Evolutionary conservation across 2,329 filamentous ascomycete species (phyloP), one percentile per base, ranked within the genome.

Genomic region (Ceratocystis diversiconidia): DNA sequence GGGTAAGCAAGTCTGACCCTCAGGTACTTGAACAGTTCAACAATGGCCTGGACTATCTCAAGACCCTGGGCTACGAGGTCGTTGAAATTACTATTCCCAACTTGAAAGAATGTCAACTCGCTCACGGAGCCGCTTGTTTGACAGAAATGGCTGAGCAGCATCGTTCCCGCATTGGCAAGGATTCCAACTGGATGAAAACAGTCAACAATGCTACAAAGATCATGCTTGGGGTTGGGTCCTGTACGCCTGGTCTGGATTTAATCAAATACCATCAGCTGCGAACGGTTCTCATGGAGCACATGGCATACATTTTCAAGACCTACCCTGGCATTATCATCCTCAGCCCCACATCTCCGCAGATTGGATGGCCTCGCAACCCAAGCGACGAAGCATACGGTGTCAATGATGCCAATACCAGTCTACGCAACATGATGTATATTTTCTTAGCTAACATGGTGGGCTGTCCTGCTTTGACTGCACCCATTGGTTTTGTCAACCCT

Each of bases 401-500:
- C 69, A 86, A 81, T 46, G 87, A 96, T 73, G 86, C 81, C 0
- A 90, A 94, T 72, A 79, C 76, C 68, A 85, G 84, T 17, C 77
- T 95, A n/a, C 79, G 82, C 30, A 89, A 83, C 72, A 95, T 96
- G 90, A 84, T 87, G 74, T 96, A 90, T 75, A 85, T 89, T 17
- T 95, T 88, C 82, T 75, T 95, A 44, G 88, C 91, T 5, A 96
- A 96, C 74, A 86, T 90, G 70, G 84, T 80, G 0, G 92, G 92
- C 0, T 85, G 86, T 61, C 92, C 92, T 0, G 85, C 89, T 0
- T 82, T 95, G 12, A 85, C 79, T 59, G 85, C 84, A 44, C 90
- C 92, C 0, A 85, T 89, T 10, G 91, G 89, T 0, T 95, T 91
- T 75, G 80, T 78, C 2, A 76, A 83, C 30, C 78, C 81, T 0